Evolutionary conservation across 2,329 filamentous ascomycete species (phyloP).

Genomic region (Trichocomaceae sp.): DNA sequence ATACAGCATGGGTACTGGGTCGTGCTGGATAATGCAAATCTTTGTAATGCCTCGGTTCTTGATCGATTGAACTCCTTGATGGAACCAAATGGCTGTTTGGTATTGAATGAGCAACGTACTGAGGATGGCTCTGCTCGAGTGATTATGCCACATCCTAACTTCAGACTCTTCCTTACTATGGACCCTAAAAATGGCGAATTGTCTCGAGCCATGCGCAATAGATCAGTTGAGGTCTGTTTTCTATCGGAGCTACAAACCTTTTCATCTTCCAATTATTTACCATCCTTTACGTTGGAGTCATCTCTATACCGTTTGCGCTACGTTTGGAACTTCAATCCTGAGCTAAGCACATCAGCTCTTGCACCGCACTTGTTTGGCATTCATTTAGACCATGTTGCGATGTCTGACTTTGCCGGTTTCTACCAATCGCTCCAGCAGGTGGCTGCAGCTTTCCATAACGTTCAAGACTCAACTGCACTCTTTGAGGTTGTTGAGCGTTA

Average conservation of each 20-base stretch:
- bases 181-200: slow-evolving; percentile 88
- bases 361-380: slow-evolving; percentile 23
- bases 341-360: slow-evolving; percentile 12
- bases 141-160: slow-evolving; percentile 74
- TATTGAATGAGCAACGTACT: slow-evolving; percentile 87
- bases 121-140: slow-evolving; percentile 73
- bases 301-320: slow-evolving; percentile 34
- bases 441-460: slow-evolving; percentile 16
- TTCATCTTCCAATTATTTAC: slow-evolving; percentile 17
- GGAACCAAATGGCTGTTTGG: slow-evolving; percentile 79
- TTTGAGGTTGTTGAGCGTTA: slow-evolving; percentile 21
- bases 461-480: slow-evolving; percentile 5
- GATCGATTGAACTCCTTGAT: slow-evolving; percentile 91
- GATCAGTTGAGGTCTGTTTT: slow-evolving; percentile 83
- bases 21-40: slow-evolving; percentile 91
- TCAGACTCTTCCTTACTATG: slow-evolving; percentile 89
- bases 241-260: slow-evolving; percentile 36
- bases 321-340: slow-evolving; percentile 23
- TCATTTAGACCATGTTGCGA: slow-evolving; percentile 33
- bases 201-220: slow-evolving; percentile 92
- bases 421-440: slow-evolving; percentile 24
- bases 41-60: slow-evolving; percentile 90
- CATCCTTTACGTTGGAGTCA: slow-evolving; percentile 35
- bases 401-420: slow-evolving; percentile 28
- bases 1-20: slow-evolving; percentile 84